Conservation (phyloP, 805 yeast genomes). For the Wickerhamiella sergipiensis region DNA sequence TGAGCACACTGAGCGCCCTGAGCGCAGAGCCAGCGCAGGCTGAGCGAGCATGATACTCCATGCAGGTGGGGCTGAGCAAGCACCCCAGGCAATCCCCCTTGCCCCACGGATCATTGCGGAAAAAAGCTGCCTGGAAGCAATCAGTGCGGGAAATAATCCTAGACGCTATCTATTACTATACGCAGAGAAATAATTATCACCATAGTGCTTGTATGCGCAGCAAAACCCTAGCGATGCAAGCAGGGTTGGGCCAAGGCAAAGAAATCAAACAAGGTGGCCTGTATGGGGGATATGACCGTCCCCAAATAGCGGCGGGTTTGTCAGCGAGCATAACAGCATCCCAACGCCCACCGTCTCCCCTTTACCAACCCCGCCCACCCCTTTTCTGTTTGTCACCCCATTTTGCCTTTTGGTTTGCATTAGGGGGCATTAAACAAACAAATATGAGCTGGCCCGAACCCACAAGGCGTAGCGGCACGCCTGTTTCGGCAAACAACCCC, state of each 20-base stretch:
- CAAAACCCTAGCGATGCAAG: background rate
- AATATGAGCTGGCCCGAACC: conserved; percentile 1
- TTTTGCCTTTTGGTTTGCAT: background rate
- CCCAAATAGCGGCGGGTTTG: background rate
- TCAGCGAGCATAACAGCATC: background rate
- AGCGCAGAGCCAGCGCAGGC: too few species aligned
- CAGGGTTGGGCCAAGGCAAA: background rate
- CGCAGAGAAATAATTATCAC: too few species aligned
- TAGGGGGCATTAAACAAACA: background rate
- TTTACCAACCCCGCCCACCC: background rate
- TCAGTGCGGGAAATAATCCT: too few species aligned
- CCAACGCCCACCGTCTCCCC: too few species aligned
- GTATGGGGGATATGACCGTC: too few species aligned
- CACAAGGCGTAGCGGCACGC: background rate
- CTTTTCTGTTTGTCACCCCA: background rate
- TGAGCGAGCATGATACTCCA: background rate
- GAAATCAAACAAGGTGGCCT: too few species aligned
- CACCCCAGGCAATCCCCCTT: background rate
- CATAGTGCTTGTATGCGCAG: too few species aligned
- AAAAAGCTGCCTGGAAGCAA: background rate
- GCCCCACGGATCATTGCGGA: background rate
- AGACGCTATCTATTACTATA: too few species aligned
- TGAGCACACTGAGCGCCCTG: too few species aligned
- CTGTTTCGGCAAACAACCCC: conserved; percentile 13
- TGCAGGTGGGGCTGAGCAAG: background rate